Evolutionary conservation across 345 rosid genomes (phyloP).

Genomic region (Salix caprea): DNA sequence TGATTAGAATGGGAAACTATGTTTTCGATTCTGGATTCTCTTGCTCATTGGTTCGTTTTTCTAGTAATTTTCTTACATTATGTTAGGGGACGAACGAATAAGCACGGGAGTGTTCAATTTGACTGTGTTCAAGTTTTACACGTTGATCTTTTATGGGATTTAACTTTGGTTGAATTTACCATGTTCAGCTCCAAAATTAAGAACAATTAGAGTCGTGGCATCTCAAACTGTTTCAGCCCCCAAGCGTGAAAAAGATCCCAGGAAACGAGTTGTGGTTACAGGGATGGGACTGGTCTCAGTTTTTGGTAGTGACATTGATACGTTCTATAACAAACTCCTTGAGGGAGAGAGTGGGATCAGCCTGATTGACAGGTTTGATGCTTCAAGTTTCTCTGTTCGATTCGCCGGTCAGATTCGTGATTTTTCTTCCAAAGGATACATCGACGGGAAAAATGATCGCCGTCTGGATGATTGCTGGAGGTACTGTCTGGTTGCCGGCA

Average conservation of each 20-base stretch:
- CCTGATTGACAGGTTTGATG: slow-evolving; percentile 57
- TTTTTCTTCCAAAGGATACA: slow-evolving; percentile 59
- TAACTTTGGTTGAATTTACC: neutral
- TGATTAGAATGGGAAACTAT: neutral
- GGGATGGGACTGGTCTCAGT: slow-evolving; percentile 68
- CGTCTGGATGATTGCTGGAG: slow-evolving; percentile 70
- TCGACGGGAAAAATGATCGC: slow-evolving; percentile 59
- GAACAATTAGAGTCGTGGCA: slow-evolving; percentile 43
- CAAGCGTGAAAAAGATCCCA: slow-evolving; percentile 50
- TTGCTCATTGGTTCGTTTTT: neutral
- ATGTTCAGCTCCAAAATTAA: slow-evolving; percentile 35
- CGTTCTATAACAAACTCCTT: slow-evolving; percentile 47
- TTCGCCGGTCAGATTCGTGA: slow-evolving; percentile 62
- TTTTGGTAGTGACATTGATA: slow-evolving; percentile 44
- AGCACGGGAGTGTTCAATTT: neutral
- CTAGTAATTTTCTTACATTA: neutral
- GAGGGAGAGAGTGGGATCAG: slow-evolving; percentile 69
- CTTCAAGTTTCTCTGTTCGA: slow-evolving; percentile 46
- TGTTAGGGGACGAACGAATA: neutral
- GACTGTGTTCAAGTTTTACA: neutral
- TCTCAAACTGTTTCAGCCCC: slow-evolving; percentile 46
- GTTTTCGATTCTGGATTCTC: neutral
- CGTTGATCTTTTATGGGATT: neutral
- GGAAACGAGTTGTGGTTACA: slow-evolving; percentile 51
- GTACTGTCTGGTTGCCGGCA: slow-evolving; percentile 64